These are phyloP conservation scores for Penicillium antarcticum DNA, from an alignment of 495 filamentous ascomycete genomes.

Conservation along the genomic window DNA sequence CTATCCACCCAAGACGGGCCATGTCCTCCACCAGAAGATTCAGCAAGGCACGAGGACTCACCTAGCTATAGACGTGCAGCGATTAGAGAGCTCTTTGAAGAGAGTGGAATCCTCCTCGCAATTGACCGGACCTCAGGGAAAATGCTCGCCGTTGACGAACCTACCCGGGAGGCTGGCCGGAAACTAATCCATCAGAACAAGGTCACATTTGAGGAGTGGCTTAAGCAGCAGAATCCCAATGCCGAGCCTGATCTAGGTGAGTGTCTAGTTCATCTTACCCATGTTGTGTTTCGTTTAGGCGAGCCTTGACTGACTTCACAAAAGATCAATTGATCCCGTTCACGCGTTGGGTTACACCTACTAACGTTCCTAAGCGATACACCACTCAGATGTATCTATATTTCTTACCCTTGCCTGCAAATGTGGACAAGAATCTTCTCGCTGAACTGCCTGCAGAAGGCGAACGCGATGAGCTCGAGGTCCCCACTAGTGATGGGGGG, in stretches of 20 bases:
- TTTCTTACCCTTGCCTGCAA: constrained; percentile 68
- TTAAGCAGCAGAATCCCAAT: constrained; percentile 54
- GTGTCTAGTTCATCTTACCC: constrained; percentile 6
- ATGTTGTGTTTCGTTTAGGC: neutral
- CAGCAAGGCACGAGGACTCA: constrained; percentile 61
- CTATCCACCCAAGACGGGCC: constrained; percentile 65
- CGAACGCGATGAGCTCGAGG: constrained; percentile 38
- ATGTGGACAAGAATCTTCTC: constrained; percentile 32
- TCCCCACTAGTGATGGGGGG: constrained; percentile 78
- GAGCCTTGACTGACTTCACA: neutral
- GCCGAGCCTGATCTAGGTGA: constrained; percentile 66
- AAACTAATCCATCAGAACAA: constrained; percentile 61
- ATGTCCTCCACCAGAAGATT: constrained; percentile 43
- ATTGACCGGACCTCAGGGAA: constrained; percentile 39
- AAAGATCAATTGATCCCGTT: constrained; percentile 71
- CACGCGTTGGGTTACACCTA: constrained; percentile 88
- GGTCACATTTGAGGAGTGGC: constrained; percentile 63
- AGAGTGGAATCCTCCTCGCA: constrained; percentile 85
- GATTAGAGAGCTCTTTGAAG: constrained; percentile 90
- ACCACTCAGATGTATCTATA: constrained; percentile 96
- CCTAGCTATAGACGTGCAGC: constrained; percentile 71
- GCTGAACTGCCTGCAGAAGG: constrained; percentile 31
- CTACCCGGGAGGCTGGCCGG: constrained; percentile 62
- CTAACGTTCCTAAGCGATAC: constrained; percentile 67
- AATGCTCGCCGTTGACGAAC: constrained; percentile 56